phyloP scores from a whole-genome alignment of 768 basidiomycete species.

The Suillus tomentosus region DNA sequence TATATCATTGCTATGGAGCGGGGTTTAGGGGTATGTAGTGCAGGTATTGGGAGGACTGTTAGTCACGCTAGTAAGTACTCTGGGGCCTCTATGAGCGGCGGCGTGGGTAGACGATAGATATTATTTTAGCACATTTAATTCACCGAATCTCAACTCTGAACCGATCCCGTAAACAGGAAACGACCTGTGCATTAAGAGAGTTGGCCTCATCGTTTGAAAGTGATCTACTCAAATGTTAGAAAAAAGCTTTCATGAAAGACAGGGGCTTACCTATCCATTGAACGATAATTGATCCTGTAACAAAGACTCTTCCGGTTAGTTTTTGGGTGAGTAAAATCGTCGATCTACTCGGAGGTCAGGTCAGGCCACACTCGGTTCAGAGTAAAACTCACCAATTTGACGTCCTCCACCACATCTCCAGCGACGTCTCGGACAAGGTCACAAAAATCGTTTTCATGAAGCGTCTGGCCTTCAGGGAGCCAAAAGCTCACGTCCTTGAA shows the following conservation, averaged over 20 bases:
- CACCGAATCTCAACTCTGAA: constrained; percentile 88
- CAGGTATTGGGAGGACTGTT: constrained; percentile 17
- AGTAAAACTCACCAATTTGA: constrained; percentile 63
- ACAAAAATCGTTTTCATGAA: constrained; percentile 97
- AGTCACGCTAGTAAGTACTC: constrained; percentile 20
- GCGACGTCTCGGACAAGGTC: constrained; percentile 92
- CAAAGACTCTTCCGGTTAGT: constrained; percentile 78
- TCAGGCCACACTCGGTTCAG: background rate
- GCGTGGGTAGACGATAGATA: constrained; percentile 31
- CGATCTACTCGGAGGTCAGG: constrained; percentile 61
- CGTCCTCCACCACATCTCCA: constrained; percentile 91
- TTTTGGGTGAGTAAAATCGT: constrained; percentile 89
- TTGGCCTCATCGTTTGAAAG: constrained; percentile 90
- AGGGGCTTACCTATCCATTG: constrained; percentile 82
- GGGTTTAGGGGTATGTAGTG: constrained; percentile 8
- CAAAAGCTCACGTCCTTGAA: constrained; percentile 98
- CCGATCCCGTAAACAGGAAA: constrained; percentile 53
- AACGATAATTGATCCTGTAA: constrained; percentile 92
- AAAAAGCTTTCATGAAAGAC: constrained; percentile 3
- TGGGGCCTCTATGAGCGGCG: constrained; percentile 34
- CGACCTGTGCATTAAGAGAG: constrained; percentile 66
- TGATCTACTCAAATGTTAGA: constrained; percentile 50
- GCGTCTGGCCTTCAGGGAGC: constrained; percentile 53
- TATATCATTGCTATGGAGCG: constrained; percentile 4
- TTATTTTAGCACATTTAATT: constrained; percentile 46